Base-by-base conservation (phyloP, 495 filamentous ascomycete genomes). In the Aspergillus campestris region DNA sequence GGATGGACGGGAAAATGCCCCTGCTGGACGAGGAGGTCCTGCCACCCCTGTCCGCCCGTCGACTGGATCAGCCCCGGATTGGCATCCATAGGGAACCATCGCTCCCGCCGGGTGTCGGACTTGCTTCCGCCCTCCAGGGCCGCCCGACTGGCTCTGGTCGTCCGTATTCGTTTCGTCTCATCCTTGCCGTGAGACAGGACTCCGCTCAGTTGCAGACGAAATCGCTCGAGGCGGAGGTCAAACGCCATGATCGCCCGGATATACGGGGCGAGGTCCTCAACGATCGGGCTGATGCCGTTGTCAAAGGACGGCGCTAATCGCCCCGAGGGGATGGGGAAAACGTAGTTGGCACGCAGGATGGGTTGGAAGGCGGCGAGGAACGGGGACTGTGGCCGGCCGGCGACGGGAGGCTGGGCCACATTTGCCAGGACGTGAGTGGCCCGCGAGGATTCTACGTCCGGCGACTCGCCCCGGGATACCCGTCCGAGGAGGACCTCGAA, bases 71-170 rank as follows among this genome's bases (percentile, higher is more conserved):
- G 56, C 7, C 69, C 58, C 7, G 79, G 70, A 49, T 91, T 84
- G 8, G 84, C 59, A 5, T 79, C 71, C 15, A 70, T 70, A n/a
- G 77, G 71, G 59, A 95, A 91, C 79, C 89, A 95, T 40, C 76
- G 74, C 60, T 92, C 88, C 42, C 77, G 79, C 38, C 87, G 75
- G 12, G 79, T 87, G 2, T 71, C 79, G 32, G 79, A 76, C 52
- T 92, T 79, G 36, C 73, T 73, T 1, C 88, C 82, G 12, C 89
- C 90, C 54, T 94, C 89, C 0, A 90, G 70, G 0, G 91, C 94
- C 9, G 84, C 86, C 32, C 89, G 77, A 27, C 86, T 86, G 14
- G 87, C 78, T 34, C 89, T 68, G 0, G 92, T 96, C 0, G 74
- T 90, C 18, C 92, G 69, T 55, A 80, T 73, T 12, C 79, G 74